These are phyloP conservation scores for Hypoxylon sp. DNA, from an alignment of 2,329 filamentous ascomycete genomes.

Conservation along the genomic window DNA sequence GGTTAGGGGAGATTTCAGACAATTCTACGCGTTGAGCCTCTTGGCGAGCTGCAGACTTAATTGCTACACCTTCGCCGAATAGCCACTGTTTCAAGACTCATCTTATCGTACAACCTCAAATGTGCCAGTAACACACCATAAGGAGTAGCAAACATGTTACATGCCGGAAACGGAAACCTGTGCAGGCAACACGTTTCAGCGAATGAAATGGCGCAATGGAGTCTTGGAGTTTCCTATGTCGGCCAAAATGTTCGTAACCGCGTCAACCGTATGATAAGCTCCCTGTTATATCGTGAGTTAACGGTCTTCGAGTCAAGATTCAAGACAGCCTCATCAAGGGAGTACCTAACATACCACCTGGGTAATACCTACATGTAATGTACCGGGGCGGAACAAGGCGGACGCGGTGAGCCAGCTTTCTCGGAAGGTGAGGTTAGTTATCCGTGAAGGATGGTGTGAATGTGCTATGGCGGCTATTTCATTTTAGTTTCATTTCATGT, in stretches of 20 bases:
- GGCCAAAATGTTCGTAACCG: slow-evolving; percentile 33
- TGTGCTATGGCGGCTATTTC: slow-evolving; percentile 24
- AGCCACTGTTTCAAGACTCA: slow-evolving; percentile 40
- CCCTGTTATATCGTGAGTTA: slow-evolving; percentile 1
- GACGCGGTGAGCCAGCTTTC: slow-evolving; percentile 32
- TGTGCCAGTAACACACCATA: slow-evolving; percentile 36
- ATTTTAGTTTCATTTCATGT: slow-evolving; percentile 20
- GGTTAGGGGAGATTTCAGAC: slow-evolving; percentile 35
- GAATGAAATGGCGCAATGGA: slow-evolving; percentile 36
- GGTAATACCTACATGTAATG: background rate
- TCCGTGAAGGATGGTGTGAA: slow-evolving; percentile 13
- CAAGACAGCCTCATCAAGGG: slow-evolving; percentile 6
- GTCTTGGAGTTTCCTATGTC: slow-evolving; percentile 41
- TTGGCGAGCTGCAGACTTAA: slow-evolving; percentile 42
- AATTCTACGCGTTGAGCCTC: slow-evolving; percentile 17
- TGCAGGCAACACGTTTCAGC: slow-evolving; percentile 27
- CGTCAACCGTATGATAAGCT: slow-evolving; percentile 9
- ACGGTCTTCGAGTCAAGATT: slow-evolving; percentile 20
- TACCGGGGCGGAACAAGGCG: slow-evolving; percentile 26
- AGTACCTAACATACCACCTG: background rate
- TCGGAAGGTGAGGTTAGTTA: slow-evolving; percentile 23
- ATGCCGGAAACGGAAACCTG: slow-evolving; percentile 41
- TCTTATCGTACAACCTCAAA: slow-evolving; percentile 32
- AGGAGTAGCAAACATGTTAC: slow-evolving; percentile 44
- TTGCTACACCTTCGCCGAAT: slow-evolving; percentile 26